Evolutionary conservation across 208 protist genomes (phyloP).

Genomic region (Angomonas deanei): DNA sequence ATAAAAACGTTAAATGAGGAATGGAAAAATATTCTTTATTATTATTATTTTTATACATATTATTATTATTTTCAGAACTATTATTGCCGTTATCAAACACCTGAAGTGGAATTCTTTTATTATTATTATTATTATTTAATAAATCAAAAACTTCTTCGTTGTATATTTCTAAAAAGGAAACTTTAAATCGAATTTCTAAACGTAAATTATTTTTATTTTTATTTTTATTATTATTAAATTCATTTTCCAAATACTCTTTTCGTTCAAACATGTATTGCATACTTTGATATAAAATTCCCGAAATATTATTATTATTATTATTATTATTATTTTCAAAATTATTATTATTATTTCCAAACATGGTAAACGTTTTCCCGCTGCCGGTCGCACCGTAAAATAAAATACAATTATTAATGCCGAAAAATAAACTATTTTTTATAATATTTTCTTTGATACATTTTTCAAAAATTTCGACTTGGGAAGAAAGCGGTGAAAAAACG

Average conservation of each 20-base stretch:
- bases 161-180: too few species aligned
- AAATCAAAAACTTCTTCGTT: too few species aligned
- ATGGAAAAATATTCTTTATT: background rate
- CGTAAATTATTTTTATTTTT: background rate
- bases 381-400: too few species aligned
- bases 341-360: background rate
- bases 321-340: background rate
- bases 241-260: background rate
- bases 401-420: too few species aligned
- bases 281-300: background rate
- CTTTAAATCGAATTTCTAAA: too few species aligned
- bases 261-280: background rate
- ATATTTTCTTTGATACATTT: too few species aligned
- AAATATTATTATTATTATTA: slow-evolving; percentile 1
- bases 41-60: background rate
- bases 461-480: too few species aligned
- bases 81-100: background rate
- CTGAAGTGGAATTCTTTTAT: background rate
- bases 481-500: background rate
- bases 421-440: too few species aligned
- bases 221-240: slow-evolving; percentile 1
- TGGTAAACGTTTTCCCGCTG: too few species aligned
- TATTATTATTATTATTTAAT: background rate
- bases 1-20: too few species aligned
- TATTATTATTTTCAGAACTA: background rate